Percentiles rank a stretch among this genome's conserved stretches.
Evolutionary conservation across 2,329 filamentous ascomycete species (phyloP).

Genomic region (Rasamsonia emersonii): DNA sequence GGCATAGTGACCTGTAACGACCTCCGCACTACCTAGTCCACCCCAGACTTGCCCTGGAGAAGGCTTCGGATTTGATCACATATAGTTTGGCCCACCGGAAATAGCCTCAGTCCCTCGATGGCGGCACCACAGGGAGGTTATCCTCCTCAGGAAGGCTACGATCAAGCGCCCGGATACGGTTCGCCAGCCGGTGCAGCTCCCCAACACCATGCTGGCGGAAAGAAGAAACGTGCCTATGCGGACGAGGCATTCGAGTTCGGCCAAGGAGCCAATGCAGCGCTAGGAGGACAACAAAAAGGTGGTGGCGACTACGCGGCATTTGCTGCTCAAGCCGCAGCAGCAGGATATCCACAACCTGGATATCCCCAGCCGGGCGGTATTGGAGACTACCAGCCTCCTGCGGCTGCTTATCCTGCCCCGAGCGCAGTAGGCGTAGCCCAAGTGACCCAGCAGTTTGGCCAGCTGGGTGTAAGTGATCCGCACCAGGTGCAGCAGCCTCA

Average conservation of each 20-base stretch:
- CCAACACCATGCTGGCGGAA: conserved; percentile 28
- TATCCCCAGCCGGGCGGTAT: conserved; percentile 33
- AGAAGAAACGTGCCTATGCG: conserved; percentile 90
- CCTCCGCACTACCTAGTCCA: too few relatives aligned
- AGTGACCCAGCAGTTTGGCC: conserved; percentile 74
- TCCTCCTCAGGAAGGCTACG: conserved; percentile 43
- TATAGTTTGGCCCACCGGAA: not conserved
- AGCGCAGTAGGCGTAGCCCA: conserved; percentile 54
- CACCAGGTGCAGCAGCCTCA: conserved; percentile 44
- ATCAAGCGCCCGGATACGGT: conserved; percentile 30
- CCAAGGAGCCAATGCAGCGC: conserved; percentile 69
- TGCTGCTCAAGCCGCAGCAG: conserved; percentile 43
- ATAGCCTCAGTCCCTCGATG: conserved; percentile 25
- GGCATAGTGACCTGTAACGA: conserved; percentile 15
- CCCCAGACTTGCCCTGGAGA: not conserved
- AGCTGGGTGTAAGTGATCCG: conserved; percentile 60
- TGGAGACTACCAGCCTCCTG: conserved; percentile 60
- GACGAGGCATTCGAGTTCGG: conserved; percentile 92
- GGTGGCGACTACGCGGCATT: conserved; percentile 57
- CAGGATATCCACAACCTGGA: conserved; percentile 33
- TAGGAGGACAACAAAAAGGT: conserved; percentile 40
- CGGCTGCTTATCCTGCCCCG: conserved; percentile 55
- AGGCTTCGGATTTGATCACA: not conserved
- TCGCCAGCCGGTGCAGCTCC: conserved; percentile 22
- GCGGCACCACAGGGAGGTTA: conserved; percentile 45